phyloP scores from a whole-genome alignment of 169 alveolate genomes.

The Eimeria necatrix region DNA sequence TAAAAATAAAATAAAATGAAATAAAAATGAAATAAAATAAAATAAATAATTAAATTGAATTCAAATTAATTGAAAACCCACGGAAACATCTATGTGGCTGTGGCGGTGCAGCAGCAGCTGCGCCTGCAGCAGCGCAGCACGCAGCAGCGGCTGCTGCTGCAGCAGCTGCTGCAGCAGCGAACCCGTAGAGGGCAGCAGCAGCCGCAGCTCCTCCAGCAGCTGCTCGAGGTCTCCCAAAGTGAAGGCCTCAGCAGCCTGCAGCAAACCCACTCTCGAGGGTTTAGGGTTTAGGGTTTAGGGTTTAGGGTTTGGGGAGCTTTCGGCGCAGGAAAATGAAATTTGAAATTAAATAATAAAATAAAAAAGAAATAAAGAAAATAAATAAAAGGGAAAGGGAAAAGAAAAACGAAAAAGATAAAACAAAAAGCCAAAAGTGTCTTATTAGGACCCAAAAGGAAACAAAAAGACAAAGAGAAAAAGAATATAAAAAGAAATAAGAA shows the following conservation, averaged over 20 bases:
- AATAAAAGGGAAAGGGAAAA: not conserved
- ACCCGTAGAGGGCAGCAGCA: not conserved
- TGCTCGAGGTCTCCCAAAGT: constrained; percentile 7
- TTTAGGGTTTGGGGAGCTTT: not conserved
- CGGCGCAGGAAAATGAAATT: not conserved
- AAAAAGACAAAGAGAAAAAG: not conserved
- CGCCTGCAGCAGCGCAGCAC: constrained; percentile 4
- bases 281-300: constrained; percentile 27
- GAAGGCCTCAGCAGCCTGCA: not conserved
- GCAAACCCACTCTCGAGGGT: not conserved
- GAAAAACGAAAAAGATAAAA: not conserved
- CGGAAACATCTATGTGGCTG: not conserved
- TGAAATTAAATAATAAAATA: too few species aligned
- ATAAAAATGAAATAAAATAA: too few species aligned
- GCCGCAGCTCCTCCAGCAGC: constrained; percentile 37
- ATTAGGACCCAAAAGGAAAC: not conserved
- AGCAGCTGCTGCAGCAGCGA: not conserved
- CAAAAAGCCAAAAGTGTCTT: not conserved
- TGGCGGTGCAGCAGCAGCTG: constrained; percentile 3
- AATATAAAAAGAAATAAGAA: not conserved
- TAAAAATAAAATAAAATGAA: too few species aligned
- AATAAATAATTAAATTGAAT: too few species aligned
- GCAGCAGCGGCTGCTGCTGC: not conserved
- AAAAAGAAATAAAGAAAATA: too few species aligned
- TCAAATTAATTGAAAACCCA: not conserved